Percentiles rank a stretch among this genome's conserved stretches.
phyloP scores from a whole-genome alignment of 768 basidiomycete genomes.

The Pleurotus eryngii region DNA sequence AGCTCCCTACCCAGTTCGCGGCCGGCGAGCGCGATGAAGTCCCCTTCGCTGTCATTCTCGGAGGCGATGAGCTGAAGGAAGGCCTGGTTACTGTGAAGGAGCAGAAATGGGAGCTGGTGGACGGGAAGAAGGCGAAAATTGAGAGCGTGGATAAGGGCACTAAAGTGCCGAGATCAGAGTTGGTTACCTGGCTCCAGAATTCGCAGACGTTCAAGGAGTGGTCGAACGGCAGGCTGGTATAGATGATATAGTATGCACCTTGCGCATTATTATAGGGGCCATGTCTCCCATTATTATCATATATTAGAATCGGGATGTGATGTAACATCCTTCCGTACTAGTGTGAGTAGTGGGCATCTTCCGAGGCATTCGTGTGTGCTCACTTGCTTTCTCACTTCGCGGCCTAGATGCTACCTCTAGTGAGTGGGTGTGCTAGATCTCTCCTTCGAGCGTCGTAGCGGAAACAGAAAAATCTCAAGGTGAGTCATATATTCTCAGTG shows the following conservation, averaged over 20 bases:
- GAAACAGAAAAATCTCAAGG: too few relatives aligned
- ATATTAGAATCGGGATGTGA: too few relatives aligned
- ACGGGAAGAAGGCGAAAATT: conserved; percentile 69
- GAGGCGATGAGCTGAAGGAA: conserved; percentile 76
- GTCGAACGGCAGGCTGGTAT: conserved; percentile 27
- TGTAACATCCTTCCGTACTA: too few relatives aligned
- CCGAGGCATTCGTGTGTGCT: too few relatives aligned
- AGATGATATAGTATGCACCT: background rate
- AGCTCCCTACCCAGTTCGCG: conserved; percentile 81
- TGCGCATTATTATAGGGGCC: too few relatives aligned
- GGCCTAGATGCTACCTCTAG: too few relatives aligned
- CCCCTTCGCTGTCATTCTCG: conserved; percentile 90
- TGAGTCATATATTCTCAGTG: too few relatives aligned
- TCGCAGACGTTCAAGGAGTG: conserved; percentile 44
- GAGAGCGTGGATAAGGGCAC: conserved; percentile 62
- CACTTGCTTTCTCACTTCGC: too few relatives aligned
- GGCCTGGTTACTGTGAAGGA: conserved; percentile 91
- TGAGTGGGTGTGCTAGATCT: too few relatives aligned
- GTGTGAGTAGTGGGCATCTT: too few relatives aligned
- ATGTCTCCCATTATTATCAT: too few relatives aligned
- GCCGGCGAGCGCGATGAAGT: conserved; percentile 89
- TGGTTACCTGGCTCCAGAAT: conserved; percentile 61
- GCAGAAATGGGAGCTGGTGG: conserved; percentile 76
- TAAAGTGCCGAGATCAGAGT: conserved; percentile 57
- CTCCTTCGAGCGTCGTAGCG: too few relatives aligned